phyloP scores from a whole-genome alignment of 495 filamentous ascomycete species.

The Aspergillus asperescens region DNA sequence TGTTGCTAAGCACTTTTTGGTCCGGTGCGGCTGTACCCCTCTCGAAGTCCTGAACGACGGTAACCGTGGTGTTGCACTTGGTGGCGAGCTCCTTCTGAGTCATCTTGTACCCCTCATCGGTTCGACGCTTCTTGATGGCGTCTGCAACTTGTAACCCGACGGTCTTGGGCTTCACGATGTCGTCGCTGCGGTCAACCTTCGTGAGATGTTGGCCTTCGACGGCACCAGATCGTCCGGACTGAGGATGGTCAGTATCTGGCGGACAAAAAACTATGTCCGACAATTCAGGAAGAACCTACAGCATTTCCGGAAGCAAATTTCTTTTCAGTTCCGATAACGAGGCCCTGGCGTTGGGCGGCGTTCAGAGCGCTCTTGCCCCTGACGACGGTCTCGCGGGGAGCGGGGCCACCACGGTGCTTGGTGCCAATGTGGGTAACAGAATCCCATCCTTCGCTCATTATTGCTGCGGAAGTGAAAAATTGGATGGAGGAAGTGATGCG shows the following conservation, averaged over 20 bases:
- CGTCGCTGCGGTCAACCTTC: slow-evolving; percentile 96
- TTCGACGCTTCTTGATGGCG: slow-evolving; percentile 72
- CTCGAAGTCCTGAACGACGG: slow-evolving; percentile 81
- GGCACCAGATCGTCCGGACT: slow-evolving; percentile 53
- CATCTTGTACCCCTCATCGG: slow-evolving; percentile 72
- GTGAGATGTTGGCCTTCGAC: slow-evolving; percentile 91
- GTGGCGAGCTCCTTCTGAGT: slow-evolving; percentile 95
- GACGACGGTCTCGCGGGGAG: slow-evolving; percentile 76
- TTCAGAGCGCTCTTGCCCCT: slow-evolving; percentile 83
- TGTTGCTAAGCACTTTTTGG: slow-evolving; percentile 72
- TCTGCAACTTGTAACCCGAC: slow-evolving; percentile 73
- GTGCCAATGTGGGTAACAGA: slow-evolving; percentile 87
- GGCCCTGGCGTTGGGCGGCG: slow-evolving; percentile 76
- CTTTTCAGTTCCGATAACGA: slow-evolving; percentile 84
- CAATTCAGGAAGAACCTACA: slow-evolving; percentile 50
- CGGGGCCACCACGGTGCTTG: slow-evolving; percentile 59
- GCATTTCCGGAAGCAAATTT: slow-evolving; percentile 72
- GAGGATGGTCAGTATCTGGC: background rate
- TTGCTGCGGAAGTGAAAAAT: slow-evolving; percentile 17
- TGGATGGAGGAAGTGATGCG: background rate
- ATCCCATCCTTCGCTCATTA: slow-evolving; percentile 75
- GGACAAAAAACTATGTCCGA: background rate
- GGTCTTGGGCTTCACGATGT: slow-evolving; percentile 94
- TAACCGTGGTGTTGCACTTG: slow-evolving; percentile 82
- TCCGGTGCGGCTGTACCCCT: slow-evolving; percentile 72